These are phyloP conservation scores for Lactuca saligna DNA, from an alignment of 129 eudicot species.

Conservation along the genomic window DNA sequence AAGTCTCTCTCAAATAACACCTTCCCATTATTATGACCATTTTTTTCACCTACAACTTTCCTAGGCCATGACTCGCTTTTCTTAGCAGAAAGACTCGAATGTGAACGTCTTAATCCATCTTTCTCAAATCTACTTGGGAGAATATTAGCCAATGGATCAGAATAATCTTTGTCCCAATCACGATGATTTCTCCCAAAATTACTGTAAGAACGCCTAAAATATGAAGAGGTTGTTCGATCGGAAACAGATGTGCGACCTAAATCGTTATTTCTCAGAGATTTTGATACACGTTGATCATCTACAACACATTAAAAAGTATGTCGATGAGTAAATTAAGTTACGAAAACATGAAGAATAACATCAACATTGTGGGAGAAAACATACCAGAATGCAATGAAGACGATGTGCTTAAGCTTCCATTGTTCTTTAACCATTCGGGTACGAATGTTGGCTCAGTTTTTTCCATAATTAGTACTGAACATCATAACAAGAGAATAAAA, in stretches of 20 bases:
- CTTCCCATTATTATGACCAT: conserved; percentile 33
- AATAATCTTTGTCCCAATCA: conserved; percentile 57
- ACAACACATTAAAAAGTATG: neutral
- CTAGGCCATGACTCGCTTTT: conserved; percentile 41
- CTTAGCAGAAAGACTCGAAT: conserved; percentile 53
- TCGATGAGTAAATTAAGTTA: neutral
- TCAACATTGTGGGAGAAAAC: conserved; percentile 7
- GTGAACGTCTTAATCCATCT: conserved; percentile 52
- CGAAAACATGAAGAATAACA: neutral
- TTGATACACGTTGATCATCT: conserved; percentile 38
- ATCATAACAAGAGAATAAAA: conserved; percentile 32
- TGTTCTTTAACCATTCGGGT: conserved; percentile 68
- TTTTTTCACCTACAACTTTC: conserved; percentile 25
- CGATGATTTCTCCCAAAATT: conserved; percentile 55
- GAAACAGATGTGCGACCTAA: conserved; percentile 36
- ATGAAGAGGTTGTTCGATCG: conserved; percentile 44
- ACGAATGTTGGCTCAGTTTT: conserved; percentile 71
- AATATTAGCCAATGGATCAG: conserved; percentile 52
- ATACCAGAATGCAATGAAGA: conserved; percentile 50
- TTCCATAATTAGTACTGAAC: conserved; percentile 56
- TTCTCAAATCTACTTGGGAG: conserved; percentile 41
- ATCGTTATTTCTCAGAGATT: conserved; percentile 35
- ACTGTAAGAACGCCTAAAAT: conserved; percentile 55
- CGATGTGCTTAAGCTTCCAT: conserved; percentile 44
- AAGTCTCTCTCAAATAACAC: conserved; percentile 60